phyloP scores from a whole-genome alignment of 495 filamentous ascomycete genomes.

The Podospora appendiculata region DNA sequence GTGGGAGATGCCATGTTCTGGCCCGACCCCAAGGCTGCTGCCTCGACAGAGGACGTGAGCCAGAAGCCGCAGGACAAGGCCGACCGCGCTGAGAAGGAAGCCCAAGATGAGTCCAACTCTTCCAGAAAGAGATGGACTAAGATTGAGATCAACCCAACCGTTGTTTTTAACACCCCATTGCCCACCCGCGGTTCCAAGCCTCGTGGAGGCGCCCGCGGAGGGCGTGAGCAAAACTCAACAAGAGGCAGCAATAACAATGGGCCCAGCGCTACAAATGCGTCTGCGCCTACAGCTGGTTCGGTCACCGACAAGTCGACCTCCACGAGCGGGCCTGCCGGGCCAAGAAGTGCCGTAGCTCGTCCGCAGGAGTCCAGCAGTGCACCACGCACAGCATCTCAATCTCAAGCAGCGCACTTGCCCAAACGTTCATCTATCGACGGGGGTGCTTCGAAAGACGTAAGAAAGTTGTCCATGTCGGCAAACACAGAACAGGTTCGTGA shows the following conservation, averaged over 20 bases:
- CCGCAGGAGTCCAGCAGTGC: constrained; percentile 17
- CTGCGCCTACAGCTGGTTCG: not conserved
- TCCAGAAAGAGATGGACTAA: constrained; percentile 66
- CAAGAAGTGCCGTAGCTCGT: constrained; percentile 10
- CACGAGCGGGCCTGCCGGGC: constrained; percentile 1
- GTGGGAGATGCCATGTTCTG: constrained; percentile 67
- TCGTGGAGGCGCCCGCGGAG: constrained; percentile 50
- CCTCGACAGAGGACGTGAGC: constrained; percentile 49
- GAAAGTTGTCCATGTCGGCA: constrained; percentile 26
- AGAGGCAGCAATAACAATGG: constrained; percentile 11
- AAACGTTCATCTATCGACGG: constrained; percentile 43
- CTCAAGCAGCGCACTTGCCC: constrained; percentile 20
- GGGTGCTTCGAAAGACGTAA: constrained; percentile 32
- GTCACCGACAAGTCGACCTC: constrained; percentile 12
- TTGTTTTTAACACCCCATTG: constrained; percentile 75
- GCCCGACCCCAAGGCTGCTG: constrained; percentile 81
- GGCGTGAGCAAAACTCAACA: constrained; percentile 28
- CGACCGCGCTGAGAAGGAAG: constrained; percentile 58
- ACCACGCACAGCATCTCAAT: constrained; percentile 11
- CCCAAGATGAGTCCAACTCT: constrained; percentile 52
- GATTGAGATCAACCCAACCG: constrained; percentile 65
- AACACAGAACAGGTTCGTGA: constrained; percentile 31
- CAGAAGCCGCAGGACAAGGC: constrained; percentile 39
- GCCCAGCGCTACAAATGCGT: not conserved
- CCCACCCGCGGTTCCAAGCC: constrained; percentile 55